A percentile compares a stretch with the other conserved stretches of the same genome.
These are phyloP conservation scores for Phytopythium sindhum DNA, from an alignment of 352 stramenopile genomes.

Conservation along the genomic window DNA sequence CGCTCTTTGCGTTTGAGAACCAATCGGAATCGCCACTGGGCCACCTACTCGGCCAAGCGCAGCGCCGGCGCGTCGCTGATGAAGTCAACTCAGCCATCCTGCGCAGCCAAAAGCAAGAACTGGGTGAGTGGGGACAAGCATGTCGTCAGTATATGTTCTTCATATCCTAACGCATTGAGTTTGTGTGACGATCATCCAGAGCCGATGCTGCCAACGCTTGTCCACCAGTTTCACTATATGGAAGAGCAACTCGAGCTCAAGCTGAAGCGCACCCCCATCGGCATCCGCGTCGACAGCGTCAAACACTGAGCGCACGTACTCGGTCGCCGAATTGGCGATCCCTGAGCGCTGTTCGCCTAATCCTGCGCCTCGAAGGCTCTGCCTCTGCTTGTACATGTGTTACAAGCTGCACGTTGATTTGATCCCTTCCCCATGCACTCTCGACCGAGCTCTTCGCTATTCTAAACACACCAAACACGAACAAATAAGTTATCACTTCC, in stretches of 20 bases:
- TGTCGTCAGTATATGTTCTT: too few species aligned
- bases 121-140: constrained; percentile 35
- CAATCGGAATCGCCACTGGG: constrained; percentile 50
- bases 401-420: constrained; percentile 1
- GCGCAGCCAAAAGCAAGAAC: constrained; percentile 67
- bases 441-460: neutral
- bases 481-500: constrained; percentile 40
- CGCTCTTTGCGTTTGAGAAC: constrained; percentile 72
- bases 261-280: constrained; percentile 44
- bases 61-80: constrained; percentile 62
- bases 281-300: constrained; percentile 43
- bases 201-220: constrained; percentile 71
- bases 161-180: neutral
- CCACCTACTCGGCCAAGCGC: constrained; percentile 53
- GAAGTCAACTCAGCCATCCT: constrained; percentile 78
- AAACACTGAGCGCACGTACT: constrained; percentile 11
- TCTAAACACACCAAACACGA: constrained; percentile 11
- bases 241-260: constrained; percentile 68
- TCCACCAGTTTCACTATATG: constrained; percentile 77
- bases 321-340: neutral
- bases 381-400: neutral
- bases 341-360: neutral
- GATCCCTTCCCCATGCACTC: neutral
- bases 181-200: constrained; percentile 21
- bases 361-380: neutral